Base-by-base conservation (phyloP, 371 early-diverging fungal species). In the Coemansia linderi region DNA sequence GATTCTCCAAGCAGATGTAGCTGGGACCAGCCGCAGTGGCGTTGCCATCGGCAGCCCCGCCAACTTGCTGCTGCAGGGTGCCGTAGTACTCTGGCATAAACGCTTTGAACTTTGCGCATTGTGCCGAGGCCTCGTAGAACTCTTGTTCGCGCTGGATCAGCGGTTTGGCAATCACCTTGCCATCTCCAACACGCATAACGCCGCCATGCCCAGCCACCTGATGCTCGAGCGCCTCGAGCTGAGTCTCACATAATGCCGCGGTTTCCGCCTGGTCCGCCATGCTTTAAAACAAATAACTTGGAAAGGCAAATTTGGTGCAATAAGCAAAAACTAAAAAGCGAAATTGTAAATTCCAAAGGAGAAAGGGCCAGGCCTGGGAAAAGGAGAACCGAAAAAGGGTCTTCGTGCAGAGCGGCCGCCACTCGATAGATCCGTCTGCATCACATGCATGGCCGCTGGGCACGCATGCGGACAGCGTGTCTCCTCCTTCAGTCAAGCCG, bases 61-160 rank as follows among this genome's bases (percentile, higher is more conserved):
- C 27, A 29, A 15, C 54, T 13, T 54, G 65, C 37, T 40, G 81
- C 67, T 81, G 83, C 40, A 85, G 82, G 39, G 81, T 85, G 1
- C 92, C 92, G 69, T 86, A 90, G 69, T 87, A 92, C 40, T 84
- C 82, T 5, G 92, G 91, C 65, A 91, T 82, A 79, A 89, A 90
- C 3, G 81, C 69, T 13, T 80, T 76, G 61, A 92, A 86, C 22
- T 86, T 87, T 3, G 86, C 84, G 67, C 84, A 77, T 22, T 74
- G 67, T 33, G 75, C 76, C 17, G 85, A 75, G 7, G 83, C 75
- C 65, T 91, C 89, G 70, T 92, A 92, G 73, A 92, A 91, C 52
- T 66, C 68, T 3, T 82, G 78, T 69, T 92, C 92, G 24, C 69
- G 80, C 37, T 73, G 61, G 27, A 78, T 72, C 54, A 84, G 83